A percentile compares a stretch with the other conserved stretches of the same genome.
These are phyloP conservation scores for Citrullus colocynthis DNA, from an alignment of 306 rosid species.

Conservation along the genomic window DNA sequence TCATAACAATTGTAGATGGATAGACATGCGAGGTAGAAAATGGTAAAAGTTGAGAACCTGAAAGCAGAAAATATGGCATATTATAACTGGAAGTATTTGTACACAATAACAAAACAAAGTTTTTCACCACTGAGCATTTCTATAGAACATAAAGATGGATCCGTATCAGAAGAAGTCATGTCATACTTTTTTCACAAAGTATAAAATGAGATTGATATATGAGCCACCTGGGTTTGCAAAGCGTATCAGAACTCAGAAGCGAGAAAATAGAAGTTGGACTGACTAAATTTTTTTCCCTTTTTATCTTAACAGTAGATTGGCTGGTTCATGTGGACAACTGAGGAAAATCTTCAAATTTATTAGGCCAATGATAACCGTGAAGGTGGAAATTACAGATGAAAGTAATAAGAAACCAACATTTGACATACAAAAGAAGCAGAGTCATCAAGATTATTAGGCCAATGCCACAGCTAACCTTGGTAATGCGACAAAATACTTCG, in stretches of 20 bases:
- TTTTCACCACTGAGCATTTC: background rate
- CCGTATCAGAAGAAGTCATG: background rate
- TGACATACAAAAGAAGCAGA: background rate
- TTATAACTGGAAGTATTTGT: background rate
- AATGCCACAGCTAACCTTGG: conserved; percentile 42
- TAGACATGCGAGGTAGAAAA: conserved; percentile 39
- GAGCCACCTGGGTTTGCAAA: background rate
- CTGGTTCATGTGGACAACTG: background rate
- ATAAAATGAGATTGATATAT: background rate
- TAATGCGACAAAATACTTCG: conserved; percentile 46
- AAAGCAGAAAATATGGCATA: background rate
- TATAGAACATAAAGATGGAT: background rate
- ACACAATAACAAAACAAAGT: background rate
- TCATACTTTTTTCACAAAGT: background rate
- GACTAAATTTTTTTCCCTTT: background rate
- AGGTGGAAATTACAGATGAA: background rate
- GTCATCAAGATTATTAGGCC: background rate
- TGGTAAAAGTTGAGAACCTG: conserved; percentile 67
- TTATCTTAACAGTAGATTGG: background rate
- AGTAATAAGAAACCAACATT: background rate
- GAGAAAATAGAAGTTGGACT: background rate
- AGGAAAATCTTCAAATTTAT: background rate
- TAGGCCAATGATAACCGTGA: background rate
- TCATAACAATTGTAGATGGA: conserved; percentile 21
- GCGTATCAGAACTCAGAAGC: background rate